phyloP scores from a whole-genome alignment of 2,329 filamentous ascomycete species.

The Colletotrichum agaves region DNA sequence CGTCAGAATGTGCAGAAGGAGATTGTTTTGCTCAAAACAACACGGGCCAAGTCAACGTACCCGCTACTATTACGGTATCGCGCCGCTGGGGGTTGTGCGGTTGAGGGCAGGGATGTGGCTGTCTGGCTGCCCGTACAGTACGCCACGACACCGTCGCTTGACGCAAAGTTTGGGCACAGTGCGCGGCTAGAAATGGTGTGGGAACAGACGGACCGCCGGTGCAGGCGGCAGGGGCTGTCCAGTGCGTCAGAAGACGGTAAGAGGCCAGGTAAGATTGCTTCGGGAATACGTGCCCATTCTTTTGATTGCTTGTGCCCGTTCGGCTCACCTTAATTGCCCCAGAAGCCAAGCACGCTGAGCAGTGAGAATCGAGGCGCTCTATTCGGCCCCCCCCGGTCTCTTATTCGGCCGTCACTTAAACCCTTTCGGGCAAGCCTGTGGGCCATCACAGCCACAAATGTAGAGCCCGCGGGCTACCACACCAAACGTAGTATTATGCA shows the following conservation, averaged over 20 bases:
- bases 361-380: constrained; percentile 1
- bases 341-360: background rate
- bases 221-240: constrained; percentile 14
- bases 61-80: no score
- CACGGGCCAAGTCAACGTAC: constrained; percentile 4
- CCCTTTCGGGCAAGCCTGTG: no score
- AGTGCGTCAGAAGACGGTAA: constrained; percentile 36
- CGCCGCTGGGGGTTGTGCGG: constrained; percentile 1
- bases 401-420: no score
- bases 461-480: no score
- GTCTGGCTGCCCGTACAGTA: constrained; percentile 8
- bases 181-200: background rate
- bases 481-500: no score
- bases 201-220: background rate
- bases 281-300: constrained; percentile 14
- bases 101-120: constrained; percentile 3
- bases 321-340: background rate
- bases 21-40: constrained; percentile 14
- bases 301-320: background rate
- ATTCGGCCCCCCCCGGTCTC: no score
- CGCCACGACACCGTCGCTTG: constrained; percentile 13
- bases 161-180: constrained; percentile 31
- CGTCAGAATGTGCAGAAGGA: constrained; percentile 10
- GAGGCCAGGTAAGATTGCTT: constrained; percentile 7
- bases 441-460: no score